Evolutionary conservation across 2,329 filamentous ascomycete species (phyloP), one percentile per base, ranked within the genome.

Genomic region (Cyphellophora europaea): DNA sequence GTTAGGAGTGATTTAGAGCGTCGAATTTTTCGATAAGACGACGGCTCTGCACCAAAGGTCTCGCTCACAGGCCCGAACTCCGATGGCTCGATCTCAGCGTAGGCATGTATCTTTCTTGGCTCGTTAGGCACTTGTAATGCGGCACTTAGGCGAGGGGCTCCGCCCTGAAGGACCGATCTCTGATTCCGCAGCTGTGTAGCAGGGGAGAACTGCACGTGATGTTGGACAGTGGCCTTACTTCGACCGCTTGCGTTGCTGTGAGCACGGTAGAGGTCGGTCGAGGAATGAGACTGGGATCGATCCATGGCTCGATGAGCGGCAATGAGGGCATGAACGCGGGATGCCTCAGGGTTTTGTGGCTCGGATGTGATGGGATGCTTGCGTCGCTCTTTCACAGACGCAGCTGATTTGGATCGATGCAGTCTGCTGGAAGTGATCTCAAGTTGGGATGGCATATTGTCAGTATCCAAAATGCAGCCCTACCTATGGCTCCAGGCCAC

Each of bases 1-100:
- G 56, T 56, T 36, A 66, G 64, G 62, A 67, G 63, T n/a, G 65
- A 69, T 38, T 58, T 63, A 5, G 65, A 55, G 42, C 62, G 67
- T 19, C 61, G 60, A 18, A 68, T 52, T 33, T 55, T 60, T 15
- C 63, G 57, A 41, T 65, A 67, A 2, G 65, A 67, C 4, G 65
- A 68, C 16, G 64, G 63, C 29, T 55, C 42, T 12, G 60, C 61
- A 19, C 57, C 51, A 29, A 59, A 53, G 32, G 43, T 45, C 38
- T 47, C 42, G 5, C 12, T 19, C 11, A 34, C 32, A 5, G 37
- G 11, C 23, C 30, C 27, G 16, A 28, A 15, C n/a, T 30, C 28
- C 6, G 28, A 30, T 21, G 28, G 12, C 11, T 19, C 30, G 4
- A 18, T 12, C 19, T 32, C 30, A n/a, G 30, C 18, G 12, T 32